Evolutionary conservation across 306 rosid species (phyloP).

Genomic region (Cicer arietinum): DNA sequence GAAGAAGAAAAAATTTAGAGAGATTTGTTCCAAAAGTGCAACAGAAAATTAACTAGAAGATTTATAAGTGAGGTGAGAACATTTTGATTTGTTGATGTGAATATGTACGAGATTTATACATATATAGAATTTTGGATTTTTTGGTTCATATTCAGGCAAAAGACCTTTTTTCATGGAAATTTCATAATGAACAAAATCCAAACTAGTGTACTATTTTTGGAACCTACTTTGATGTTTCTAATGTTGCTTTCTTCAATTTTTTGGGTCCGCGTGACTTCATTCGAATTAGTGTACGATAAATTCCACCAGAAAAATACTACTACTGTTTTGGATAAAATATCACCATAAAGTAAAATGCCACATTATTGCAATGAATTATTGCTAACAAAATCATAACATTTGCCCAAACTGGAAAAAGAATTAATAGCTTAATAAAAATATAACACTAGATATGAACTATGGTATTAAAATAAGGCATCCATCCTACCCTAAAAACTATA

Average conservation of each 20-base stretch:
- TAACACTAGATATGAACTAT: conserved; percentile 29
- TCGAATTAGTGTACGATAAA: conserved; percentile 7
- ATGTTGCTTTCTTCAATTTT: conserved; percentile 8
- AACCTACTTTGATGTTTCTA: conserved; percentile 38
- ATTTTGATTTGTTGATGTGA: neutral
- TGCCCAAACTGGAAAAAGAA: neutral
- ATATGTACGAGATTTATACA: conserved; percentile 11
- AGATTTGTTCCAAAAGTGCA: neutral
- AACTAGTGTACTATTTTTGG: neutral
- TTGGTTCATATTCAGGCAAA: conserved; percentile 5
- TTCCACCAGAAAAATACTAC: neutral
- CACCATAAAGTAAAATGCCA: neutral
- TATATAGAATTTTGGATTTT: neutral
- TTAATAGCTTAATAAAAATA: conserved; percentile 22
- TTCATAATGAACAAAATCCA: conserved; percentile 34
- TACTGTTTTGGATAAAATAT: neutral
- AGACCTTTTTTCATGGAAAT: conserved; percentile 29
- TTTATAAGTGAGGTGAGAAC: conserved; percentile 7
- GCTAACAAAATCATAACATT: conserved; percentile 18
- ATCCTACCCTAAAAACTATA: conserved; percentile 40
- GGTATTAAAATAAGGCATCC: conserved; percentile 35
- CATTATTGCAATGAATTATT: neutral
- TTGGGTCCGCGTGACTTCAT: conserved; percentile 8
- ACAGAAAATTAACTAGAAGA: conserved; percentile 21
- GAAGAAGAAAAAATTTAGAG: neutral